Base-by-base conservation (phyloP, 1,284 basidiomycete genomes). In the Tremellales sp. region DNA sequence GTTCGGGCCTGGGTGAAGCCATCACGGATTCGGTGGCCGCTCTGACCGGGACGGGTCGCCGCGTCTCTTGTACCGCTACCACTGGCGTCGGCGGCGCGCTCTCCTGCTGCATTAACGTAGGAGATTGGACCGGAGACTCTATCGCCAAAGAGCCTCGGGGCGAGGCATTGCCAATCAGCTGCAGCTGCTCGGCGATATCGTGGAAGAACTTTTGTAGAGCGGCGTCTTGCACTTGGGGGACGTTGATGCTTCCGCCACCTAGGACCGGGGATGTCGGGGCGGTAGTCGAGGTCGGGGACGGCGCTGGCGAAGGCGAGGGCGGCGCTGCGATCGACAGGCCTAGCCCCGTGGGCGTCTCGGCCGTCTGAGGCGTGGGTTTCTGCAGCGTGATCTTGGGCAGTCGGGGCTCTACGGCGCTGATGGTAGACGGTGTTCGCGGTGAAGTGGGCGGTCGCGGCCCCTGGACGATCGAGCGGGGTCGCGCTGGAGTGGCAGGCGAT, bases 171-270 rank as follows among this genome's bases (percentile, higher is more conserved):
- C 57, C 59, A 49, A 78, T 75, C 16, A 73, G 71, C 43, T 74
- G 72, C 10, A 78, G 70, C 53, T 77, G 76, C 25, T 76, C 76
- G 31, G 76, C 76, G 25, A 78, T 76, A 56, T 78, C 77, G 54
- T 76, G 72, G 69, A 77, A 77, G 64, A 78, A 77, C 47, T 71
- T 68, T 46, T 77, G 76, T 58, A 77, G 70, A 18, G 75, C 74
- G 1, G 72, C 73, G 53, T 77, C 75, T 45, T 72, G 68, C 7
- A 73, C 72, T 40, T 72, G 66, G 1, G 74, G 74, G 25, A 63
- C 56, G 34, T 53, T 48, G 38, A 66, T 57, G 28, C 49, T 51
- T 10, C 51, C 56, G 24, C 52, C 12, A 45, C 28, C 40, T 34
- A n/a, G 21, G 9, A 24, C 37, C 37, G 18, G 27, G 7, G 40